Base-by-base conservation (phyloP, 2,329 filamentous ascomycete species). In the Pezicula radicicola region DNA sequence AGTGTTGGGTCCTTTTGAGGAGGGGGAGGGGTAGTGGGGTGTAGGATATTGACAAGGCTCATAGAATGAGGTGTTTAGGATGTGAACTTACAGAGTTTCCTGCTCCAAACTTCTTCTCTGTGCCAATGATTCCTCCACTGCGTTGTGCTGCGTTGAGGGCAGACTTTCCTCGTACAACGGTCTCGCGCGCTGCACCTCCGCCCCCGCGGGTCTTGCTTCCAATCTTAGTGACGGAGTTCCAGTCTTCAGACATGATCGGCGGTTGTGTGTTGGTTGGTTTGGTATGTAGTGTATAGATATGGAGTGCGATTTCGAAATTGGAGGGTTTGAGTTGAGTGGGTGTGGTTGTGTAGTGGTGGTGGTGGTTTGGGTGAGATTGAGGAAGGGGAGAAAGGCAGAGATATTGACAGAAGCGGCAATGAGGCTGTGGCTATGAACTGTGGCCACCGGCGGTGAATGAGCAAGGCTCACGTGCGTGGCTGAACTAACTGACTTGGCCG, bases 151-250 rank as follows among this genome's bases (percentile, higher is more conserved):
- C 93, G 73, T 99, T 99, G 63, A 99, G 76, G 35, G 91, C 83
- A 53, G 75, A 67, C 72, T 89, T 91, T 68, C 93, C 90, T 70
- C 88, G 88, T 69, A 97, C 81, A 63, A 97, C 92, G 3, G 88
- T 95, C 80, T 97, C 91, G 63, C 90, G 89, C 61, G 83, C 76
- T 50, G 70, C 72, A 53, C 73, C 80, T 63, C 86, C 88, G 61
- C 85, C 81, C 60, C 83, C 81, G 66, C 85, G 84, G 67, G 81
- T 82, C 75, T 89, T 93, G 83, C 84, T 90, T 68, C 94, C 94
- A 69, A 99, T 97, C 81, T 94, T 96, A 75, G 91, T 96, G 63
- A 88, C 84, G 62, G 76, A 73, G 65, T 96, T 88, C 92, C 93
- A 97, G 67, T 96, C 91, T 68, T 82, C 78, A 85, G 83, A 81